A percentile compares a stretch with the other conserved stretches of the same genome.
Conservation (phyloP, 2,329 filamentous ascomycete species). For the Aspergillus floridensis region DNA sequence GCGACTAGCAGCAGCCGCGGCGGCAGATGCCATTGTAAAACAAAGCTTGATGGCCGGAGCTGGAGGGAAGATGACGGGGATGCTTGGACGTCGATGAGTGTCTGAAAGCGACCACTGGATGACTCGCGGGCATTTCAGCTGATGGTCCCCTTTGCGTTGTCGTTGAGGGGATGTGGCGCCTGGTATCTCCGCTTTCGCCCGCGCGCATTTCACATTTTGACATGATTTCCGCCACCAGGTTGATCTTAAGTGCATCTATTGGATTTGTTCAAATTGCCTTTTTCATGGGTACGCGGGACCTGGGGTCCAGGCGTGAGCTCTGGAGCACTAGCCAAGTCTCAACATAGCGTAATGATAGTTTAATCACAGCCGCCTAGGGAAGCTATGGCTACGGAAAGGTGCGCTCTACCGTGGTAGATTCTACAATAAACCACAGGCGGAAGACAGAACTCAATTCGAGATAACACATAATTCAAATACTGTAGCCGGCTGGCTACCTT, state of each 20-base stretch:
- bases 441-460: not conserved
- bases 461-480: not conserved
- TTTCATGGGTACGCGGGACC: not conserved
- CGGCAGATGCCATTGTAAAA: slow-evolving; percentile 89
- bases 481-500: no score
- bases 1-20: slow-evolving; percentile 81
- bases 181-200: not conserved
- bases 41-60: slow-evolving; percentile 72
- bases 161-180: not conserved
- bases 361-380: not conserved
- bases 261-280: not conserved
- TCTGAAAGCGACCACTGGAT: not conserved
- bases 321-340: not conserved
- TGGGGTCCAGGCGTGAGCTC: not conserved
- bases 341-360: slow-evolving; percentile 2
- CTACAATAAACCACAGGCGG: not conserved
- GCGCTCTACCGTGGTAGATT: not conserved
- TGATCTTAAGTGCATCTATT: not conserved
- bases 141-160: not conserved
- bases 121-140: slow-evolving; percentile 2
- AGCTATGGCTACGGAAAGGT: not conserved
- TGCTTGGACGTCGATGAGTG: slow-evolving; percentile 33
- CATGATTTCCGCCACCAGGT: slow-evolving; percentile 13
- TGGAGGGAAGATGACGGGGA: slow-evolving; percentile 53
- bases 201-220: not conserved